Evolutionary conservation across 2,329 filamentous ascomycete species (phyloP).

Genomic region (Phyllosticta citribraziliensis): DNA sequence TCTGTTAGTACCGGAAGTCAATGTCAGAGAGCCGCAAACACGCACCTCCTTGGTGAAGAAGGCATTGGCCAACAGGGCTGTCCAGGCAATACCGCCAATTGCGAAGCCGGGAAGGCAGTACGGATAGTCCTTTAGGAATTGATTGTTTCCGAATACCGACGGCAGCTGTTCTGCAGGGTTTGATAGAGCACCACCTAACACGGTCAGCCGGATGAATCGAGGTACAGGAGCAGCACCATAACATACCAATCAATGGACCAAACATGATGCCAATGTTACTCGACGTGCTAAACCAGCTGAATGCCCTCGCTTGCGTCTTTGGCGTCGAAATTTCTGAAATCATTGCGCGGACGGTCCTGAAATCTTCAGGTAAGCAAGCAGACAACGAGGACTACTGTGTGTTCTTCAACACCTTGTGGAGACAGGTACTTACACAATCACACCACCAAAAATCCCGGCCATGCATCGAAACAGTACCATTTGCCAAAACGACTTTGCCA

Average conservation of each 20-base stretch:
- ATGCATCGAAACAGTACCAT: conserved; percentile 65
- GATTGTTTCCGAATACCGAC: conserved; percentile 41
- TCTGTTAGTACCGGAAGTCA: too few relatives aligned
- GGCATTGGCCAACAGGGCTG: conserved; percentile 41
- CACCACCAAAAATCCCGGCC: conserved; percentile 65
- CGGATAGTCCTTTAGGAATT: conserved; percentile 54
- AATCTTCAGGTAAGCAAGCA: background rate
- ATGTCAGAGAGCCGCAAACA: too few relatives aligned
- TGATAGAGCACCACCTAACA: background rate
- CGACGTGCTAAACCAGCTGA: conserved; percentile 67
- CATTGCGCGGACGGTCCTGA: conserved; percentile 61
- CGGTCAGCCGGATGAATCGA: background rate
- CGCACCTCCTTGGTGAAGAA: conserved; percentile 50
- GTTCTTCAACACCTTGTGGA: too few relatives aligned
- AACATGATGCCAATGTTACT: conserved; percentile 66
- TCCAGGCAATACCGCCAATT: conserved; percentile 44
- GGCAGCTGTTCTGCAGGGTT: background rate
- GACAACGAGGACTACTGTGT: too few relatives aligned
- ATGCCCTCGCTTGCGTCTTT: conserved; percentile 61
- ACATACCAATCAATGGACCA: conserved; percentile 51
- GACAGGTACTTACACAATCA: conserved; percentile 42
- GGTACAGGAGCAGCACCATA: conserved; percentile 3
- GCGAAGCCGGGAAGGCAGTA: conserved; percentile 57
- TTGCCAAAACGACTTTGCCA: conserved; percentile 57
- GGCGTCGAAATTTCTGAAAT: conserved; percentile 61